Evolutionary conservation across 2,329 filamentous ascomycete species (phyloP), one percentile per base, ranked within the genome.

Genomic region (Sarocladium kiliense): DNA sequence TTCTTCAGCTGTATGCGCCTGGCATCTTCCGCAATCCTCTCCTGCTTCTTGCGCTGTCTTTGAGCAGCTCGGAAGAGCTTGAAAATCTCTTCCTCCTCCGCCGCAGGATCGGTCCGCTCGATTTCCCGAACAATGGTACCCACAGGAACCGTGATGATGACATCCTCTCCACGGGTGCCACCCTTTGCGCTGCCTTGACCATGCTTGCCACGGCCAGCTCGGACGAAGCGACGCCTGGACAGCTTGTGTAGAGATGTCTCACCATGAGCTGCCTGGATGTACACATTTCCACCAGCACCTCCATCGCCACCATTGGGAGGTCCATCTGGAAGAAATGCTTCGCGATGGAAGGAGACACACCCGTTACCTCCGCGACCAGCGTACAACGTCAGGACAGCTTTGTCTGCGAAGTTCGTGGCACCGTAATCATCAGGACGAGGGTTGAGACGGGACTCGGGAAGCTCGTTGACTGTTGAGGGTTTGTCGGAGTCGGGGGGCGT

Each of bases 291-390:
- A 58, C 94, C 94, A 55, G 85, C 88, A 3, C 94, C 94, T 41
- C 94, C 94, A 67, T 99, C 91, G 57, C 94, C 94, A 50, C 94
- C 94, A 69, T 99, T 97, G 10, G 94, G 84, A 11, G 94, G 94
- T 0, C 94, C 94, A 60, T 96, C 86, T 44, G 86, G 83, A 27
- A 97, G 79, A 70, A 89, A 97, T 59, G 93, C 93, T 65, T 99
- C 94, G 19, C 93, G 87, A 42, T 95, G 75, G 68, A 97, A 99
- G 0, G 94, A 94, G 53, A 97, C 90, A 66, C 94, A 99, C 59
- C 94, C 94, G 66, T 94, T 86, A 9, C 94, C 94, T 25, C 94
- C 94, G 2, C 78, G 74, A 9, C 94, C 94, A 18, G 92, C 88
- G 62, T 88, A 81, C 2, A 97, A 71, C 0, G 83, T 88, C 26